Percentiles rank a stretch among this genome's conserved stretches.
Conservation (phyloP, 1,139 yeast genomes). For the Scheffersomyces quercinus region DNA sequence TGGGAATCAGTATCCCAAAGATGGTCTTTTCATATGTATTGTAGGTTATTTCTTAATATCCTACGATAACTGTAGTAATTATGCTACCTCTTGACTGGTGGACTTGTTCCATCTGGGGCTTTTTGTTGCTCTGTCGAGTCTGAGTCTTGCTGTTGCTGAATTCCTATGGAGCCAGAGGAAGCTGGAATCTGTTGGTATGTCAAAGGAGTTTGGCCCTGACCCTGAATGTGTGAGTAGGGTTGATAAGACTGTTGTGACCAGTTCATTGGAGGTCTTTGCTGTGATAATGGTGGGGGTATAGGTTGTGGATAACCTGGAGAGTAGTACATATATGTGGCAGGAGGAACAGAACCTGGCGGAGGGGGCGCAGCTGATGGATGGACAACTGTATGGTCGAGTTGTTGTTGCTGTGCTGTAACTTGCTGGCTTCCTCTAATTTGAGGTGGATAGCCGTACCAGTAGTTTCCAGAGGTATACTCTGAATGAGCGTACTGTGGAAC, state of each 20-base stretch:
- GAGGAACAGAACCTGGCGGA: conserved; percentile 6
- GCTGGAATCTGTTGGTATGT: neutral
- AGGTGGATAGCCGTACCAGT: conserved; percentile 28
- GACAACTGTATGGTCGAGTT: conserved; percentile 1
- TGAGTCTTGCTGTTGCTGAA: no score
- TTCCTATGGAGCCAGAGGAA: neutral
- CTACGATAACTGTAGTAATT: no score
- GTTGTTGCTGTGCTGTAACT: conserved; percentile 1
- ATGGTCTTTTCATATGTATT: no score
- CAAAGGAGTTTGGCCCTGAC: neutral
- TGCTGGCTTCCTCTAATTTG: conserved; percentile 2
- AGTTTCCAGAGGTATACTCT: conserved; percentile 25
- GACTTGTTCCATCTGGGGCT: neutral
- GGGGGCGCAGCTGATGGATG: conserved; percentile 4
- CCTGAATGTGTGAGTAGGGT: neutral
- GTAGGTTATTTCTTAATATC: no score
- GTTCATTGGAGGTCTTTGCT: neutral
- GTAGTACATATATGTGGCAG: conserved; percentile 10
- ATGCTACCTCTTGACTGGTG: neutral
- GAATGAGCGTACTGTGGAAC: conserved; percentile 13
- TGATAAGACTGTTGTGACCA: neutral
- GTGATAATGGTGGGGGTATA: neutral
- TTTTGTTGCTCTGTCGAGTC: neutral
- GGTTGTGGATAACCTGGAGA: conserved; percentile 7
- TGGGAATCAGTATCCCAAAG: neutral